Evolutionary conservation across 805 yeast species (phyloP).

Genomic region (Candida odintsovae): DNA sequence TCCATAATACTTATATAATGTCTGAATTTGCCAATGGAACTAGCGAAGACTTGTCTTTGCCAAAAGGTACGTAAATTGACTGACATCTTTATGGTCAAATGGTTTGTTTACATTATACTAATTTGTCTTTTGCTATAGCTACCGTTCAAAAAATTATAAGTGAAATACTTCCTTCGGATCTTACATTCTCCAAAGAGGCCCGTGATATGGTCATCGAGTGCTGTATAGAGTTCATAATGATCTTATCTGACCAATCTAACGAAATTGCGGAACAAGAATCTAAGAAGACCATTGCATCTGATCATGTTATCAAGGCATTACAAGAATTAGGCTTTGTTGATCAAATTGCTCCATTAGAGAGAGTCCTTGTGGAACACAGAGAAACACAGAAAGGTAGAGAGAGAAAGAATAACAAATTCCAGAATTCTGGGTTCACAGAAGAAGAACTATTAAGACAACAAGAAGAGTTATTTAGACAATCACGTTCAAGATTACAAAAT

Average conservation of each 20-base stretch:
- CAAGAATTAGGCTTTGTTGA: slow-evolving; percentile 82
- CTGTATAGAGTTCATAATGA: slow-evolving; percentile 94
- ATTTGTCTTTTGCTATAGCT: slow-evolving; percentile 44
- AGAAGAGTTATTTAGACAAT: slow-evolving; percentile 82
- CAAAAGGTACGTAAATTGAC: slow-evolving; percentile 30
- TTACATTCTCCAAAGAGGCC: slow-evolving; percentile 87
- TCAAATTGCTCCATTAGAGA: slow-evolving; percentile 76
- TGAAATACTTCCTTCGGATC: slow-evolving; percentile 84
- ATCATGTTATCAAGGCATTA: slow-evolving; percentile 88
- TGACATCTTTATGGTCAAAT: not conserved
- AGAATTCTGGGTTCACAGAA: slow-evolving; percentile 85
- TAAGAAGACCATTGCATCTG: slow-evolving; percentile 94
- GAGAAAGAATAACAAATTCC: slow-evolving; percentile 86
- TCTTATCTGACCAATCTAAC: slow-evolving; percentile 85
- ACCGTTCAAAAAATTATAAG: slow-evolving; percentile 93
- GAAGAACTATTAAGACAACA: slow-evolving; percentile 91
- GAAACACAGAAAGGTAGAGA: slow-evolving; percentile 86
- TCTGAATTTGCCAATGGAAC: slow-evolving; percentile 12
- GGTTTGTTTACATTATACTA: not conserved
- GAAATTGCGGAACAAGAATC: slow-evolving; percentile 96
- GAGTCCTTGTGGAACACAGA: slow-evolving; percentile 79
- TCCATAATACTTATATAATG: slow-evolving; percentile 4
- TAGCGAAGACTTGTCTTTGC: slow-evolving; percentile 35
- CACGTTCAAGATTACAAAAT: slow-evolving; percentile 55
- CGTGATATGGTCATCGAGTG: slow-evolving; percentile 94